Evolutionary conservation across 345 rosid species (phyloP).

Genomic region (Zanthoxylum bungeanum): DNA sequence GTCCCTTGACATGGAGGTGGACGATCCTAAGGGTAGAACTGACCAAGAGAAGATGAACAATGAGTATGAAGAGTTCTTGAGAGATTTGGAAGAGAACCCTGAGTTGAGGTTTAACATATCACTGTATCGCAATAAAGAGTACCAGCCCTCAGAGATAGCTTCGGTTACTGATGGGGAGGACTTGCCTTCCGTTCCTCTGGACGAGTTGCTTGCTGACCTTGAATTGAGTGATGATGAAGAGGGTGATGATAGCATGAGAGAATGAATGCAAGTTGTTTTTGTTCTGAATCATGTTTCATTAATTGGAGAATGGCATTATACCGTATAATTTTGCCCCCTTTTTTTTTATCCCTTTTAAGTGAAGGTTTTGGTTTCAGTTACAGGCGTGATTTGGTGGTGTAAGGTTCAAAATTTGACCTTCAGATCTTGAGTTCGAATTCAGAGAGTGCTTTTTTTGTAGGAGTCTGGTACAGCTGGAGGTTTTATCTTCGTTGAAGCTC

Average conservation of each 20-base stretch:
- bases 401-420: too few species aligned
- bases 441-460: too few species aligned
- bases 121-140: constrained; percentile 42
- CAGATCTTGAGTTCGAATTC: too few species aligned
- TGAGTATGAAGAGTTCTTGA: constrained; percentile 56
- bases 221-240: constrained; percentile 30
- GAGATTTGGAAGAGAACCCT: constrained; percentile 58
- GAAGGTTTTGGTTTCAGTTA: too few species aligned
- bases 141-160: constrained; percentile 49
- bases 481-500: too few species aligned
- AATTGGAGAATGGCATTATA: neutral
- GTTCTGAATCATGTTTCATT: neutral
- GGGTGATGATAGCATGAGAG: constrained; percentile 33
- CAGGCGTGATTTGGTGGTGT: too few species aligned
- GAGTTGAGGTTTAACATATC: constrained; percentile 42
- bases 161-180: constrained; percentile 51
- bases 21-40: neutral
- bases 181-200: constrained; percentile 38
- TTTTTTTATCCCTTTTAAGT: too few species aligned
- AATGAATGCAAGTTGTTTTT: constrained; percentile 15
- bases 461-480: too few species aligned
- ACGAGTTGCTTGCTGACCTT: constrained; percentile 52
- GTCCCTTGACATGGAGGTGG: neutral
- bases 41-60: neutral
- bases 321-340: too few species aligned